Percentiles rank a stretch among this genome's conserved stretches.
These are phyloP conservation scores for Entamoeba moshkovskii DNA, from an alignment of 208 protist genomes.

Conservation along the genomic window DNA sequence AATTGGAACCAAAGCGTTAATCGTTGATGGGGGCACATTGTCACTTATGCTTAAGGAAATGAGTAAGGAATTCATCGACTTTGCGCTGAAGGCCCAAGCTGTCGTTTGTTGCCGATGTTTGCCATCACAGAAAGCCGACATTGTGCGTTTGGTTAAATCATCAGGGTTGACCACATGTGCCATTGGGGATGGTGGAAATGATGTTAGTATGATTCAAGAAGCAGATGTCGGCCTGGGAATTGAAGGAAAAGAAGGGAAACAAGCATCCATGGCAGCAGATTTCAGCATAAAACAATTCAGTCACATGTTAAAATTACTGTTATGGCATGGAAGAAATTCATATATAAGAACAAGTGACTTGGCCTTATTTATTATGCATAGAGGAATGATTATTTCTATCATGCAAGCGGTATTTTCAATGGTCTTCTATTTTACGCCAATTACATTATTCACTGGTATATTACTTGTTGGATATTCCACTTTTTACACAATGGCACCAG, in stretches of 20 bases:
- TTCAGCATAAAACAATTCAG: conserved; percentile 84
- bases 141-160: conserved; percentile 64
- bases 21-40: conserved; percentile 52
- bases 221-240: conserved; percentile 57
- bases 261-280: conserved; percentile 86
- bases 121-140: conserved; percentile 85
- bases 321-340: conserved; percentile 64
- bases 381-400: not conserved
- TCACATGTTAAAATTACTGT: conserved; percentile 55
- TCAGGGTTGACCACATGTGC: conserved; percentile 47
- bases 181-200: conserved; percentile 93
- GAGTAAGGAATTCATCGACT: conserved; percentile 41
- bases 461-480: not conserved
- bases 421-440: not conserved
- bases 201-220: conserved; percentile 76
- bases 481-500: not conserved
- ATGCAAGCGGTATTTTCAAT: not conserved
- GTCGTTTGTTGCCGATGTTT: conserved; percentile 81
- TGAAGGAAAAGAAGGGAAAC: conserved; percentile 85
- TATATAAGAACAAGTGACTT: conserved; percentile 56
- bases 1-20: not conserved
- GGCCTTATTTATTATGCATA: not conserved
- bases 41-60: conserved; percentile 44
- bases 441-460: not conserved
- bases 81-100: conserved; percentile 51